phyloP scores from a whole-genome alignment of 1,139 yeast genomes.

The Zygoascus sp. region DNA sequence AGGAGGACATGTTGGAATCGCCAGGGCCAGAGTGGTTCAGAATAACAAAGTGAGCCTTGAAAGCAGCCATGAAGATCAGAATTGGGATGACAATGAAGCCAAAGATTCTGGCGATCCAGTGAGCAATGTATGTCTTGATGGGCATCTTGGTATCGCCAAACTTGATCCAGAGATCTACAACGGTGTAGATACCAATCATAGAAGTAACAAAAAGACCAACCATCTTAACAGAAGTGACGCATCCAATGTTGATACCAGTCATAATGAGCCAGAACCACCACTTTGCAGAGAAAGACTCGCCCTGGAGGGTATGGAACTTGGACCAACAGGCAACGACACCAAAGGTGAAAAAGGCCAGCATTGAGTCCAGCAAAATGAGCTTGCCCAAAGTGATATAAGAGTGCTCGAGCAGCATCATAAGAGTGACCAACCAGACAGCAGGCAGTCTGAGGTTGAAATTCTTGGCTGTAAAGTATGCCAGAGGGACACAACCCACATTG shows the following conservation, averaged over 20 bases:
- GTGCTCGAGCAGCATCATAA: constrained; percentile 82
- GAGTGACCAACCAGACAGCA: constrained; percentile 82
- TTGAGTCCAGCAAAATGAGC: constrained; percentile 91
- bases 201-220: constrained; percentile 87
- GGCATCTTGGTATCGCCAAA: constrained; percentile 48
- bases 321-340: constrained; percentile 73
- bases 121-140: constrained; percentile 45
- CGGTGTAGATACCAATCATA: constrained; percentile 79
- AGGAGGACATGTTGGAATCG: constrained; percentile 93
- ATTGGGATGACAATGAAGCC: constrained; percentile 72
- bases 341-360: constrained; percentile 88
- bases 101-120: constrained; percentile 70
- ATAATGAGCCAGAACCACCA: constrained; percentile 93
- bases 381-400: constrained; percentile 87
- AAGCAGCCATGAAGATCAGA: constrained; percentile 60
- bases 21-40: constrained; percentile 87
- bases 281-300: constrained; percentile 58
- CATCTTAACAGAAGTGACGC: constrained; percentile 87
- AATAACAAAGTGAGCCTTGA: constrained; percentile 74
- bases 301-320: constrained; percentile 72
- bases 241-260: constrained; percentile 82
- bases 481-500: constrained; percentile 85
- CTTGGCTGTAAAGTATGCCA: constrained; percentile 89
- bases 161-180: constrained; percentile 67
- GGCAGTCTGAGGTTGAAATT: constrained; percentile 76